These are phyloP conservation scores for Areca catechu DNA, from an alignment of 176 grass and related monocot genomes.

Conservation along the genomic window DNA sequence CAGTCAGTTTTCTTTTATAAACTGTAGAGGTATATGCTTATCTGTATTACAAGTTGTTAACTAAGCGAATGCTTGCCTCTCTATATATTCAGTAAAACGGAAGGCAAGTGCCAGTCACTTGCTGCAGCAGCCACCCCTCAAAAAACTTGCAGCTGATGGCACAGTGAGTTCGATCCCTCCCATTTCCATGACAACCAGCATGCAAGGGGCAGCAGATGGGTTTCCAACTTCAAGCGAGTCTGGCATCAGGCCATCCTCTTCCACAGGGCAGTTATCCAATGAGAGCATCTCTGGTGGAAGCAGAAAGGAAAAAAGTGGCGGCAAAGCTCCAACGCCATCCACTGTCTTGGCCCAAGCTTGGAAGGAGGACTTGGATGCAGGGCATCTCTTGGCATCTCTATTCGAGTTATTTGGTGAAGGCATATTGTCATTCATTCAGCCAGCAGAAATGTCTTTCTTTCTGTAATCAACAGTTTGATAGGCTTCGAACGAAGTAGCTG, in stretches of 20 bases:
- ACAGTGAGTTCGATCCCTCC: conserved; percentile 27
- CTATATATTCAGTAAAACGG: conserved; percentile 45
- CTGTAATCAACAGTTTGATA: conserved; percentile 27
- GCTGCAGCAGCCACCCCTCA: conserved; percentile 51
- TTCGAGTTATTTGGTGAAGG: conserved; percentile 67
- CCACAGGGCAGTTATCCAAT: conserved; percentile 22
- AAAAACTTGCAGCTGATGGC: conserved; percentile 52
- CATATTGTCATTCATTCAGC: conserved; percentile 72
- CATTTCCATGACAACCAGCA: conserved; percentile 22
- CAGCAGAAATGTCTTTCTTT: conserved; percentile 48
- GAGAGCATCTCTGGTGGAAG: conserved; percentile 15
- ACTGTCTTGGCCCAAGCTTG: conserved; percentile 66
- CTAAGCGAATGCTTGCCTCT: not conserved
- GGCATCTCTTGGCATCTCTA: conserved; percentile 51
- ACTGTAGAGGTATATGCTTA: too few species aligned
- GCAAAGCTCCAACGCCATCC: conserved; percentile 35
- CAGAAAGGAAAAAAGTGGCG: conserved; percentile 30
- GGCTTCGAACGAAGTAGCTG: too few species aligned
- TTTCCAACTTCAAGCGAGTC: conserved; percentile 33
- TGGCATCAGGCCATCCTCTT: conserved; percentile 28
- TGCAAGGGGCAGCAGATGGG: conserved; percentile 37
- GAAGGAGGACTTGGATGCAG: conserved; percentile 71
- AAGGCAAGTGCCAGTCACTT: conserved; percentile 41
- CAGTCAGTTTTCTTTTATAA: too few species aligned
- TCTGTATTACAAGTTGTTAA: too few species aligned